A percentile compares a stretch with the other conserved stretches of the same genome.
Evolutionary conservation across 2,329 filamentous ascomycete genomes (phyloP).

Genomic region (Xylariales sp.): DNA sequence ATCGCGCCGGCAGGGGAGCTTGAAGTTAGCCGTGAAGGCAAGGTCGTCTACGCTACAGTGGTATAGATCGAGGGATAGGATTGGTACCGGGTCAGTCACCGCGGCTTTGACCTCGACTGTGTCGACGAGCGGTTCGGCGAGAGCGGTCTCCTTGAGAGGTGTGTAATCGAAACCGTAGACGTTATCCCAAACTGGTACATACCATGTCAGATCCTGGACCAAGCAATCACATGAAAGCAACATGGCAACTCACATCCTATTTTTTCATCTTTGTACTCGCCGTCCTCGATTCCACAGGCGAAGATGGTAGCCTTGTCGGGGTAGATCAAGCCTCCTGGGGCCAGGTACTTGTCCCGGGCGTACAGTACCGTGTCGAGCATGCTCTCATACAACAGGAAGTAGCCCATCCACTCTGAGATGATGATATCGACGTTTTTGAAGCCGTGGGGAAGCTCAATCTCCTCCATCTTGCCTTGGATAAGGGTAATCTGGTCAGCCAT

Average conservation of each 20-base stretch:
- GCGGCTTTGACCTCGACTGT: conserved; percentile 97
- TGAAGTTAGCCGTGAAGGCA: conserved; percentile 75
- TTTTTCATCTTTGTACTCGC: conserved; percentile 99
- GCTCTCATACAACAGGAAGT: conserved; percentile 97
- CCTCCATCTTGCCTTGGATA: conserved; percentile 99
- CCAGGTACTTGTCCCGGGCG: conserved; percentile 87
- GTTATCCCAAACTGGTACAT: conserved; percentile 84
- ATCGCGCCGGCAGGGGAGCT: conserved; percentile 71
- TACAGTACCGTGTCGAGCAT: conserved; percentile 99
- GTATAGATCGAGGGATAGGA: conserved; percentile 90
- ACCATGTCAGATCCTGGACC: not conserved
- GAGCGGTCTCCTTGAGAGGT: conserved; percentile 86
- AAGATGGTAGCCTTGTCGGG: conserved; percentile 98
- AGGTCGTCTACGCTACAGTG: conserved; percentile 80
- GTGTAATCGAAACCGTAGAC: conserved; percentile 98
- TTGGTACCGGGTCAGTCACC: conserved; percentile 80
- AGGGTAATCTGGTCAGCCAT: conserved; percentile 95
- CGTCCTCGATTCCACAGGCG: conserved; percentile 94
- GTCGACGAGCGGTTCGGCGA: conserved; percentile 94
- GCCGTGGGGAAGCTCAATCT: conserved; percentile 86
- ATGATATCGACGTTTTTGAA: conserved; percentile 98
- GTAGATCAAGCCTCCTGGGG: conserved; percentile 87
- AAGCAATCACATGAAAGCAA: not conserved
- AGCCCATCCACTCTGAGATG: conserved; percentile 99
- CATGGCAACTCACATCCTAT: conserved; percentile 75